Evolutionary conservation across 768 basidiomycete species (phyloP), one percentile per base, ranked within the genome.

Genomic region (Nidularia pulvinata): DNA sequence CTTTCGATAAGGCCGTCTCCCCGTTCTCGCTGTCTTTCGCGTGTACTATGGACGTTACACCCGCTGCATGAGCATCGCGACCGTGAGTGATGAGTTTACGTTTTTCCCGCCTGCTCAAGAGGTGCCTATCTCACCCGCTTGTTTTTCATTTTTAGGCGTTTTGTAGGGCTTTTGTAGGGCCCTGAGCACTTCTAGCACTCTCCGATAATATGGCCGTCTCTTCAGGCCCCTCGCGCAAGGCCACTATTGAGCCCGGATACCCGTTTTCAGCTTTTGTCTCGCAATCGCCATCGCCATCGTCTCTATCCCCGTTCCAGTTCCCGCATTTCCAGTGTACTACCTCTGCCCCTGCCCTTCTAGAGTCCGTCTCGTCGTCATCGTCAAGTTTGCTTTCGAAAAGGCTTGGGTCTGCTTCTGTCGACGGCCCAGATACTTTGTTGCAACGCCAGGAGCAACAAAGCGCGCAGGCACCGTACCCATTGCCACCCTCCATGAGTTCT

Each of bases 11-110:
- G 33, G 46, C 48, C 44, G 7, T 47, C 30, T 46, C 34, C 48
- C 49, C 16, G 22, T 43, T 43, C 32, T 25, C 30, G 19, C 33
- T 48, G 35, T 43, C 42, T 7, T 46, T 22, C 30, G 10, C 36
- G 46, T 50, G 49, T 46, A 53, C 51, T 47, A 59, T 59, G 58
- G 25, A 14, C 34, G 32, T 49, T 55, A 49, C 39, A 25, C 39
- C 51, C 19, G 47, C 56, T 51, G 51, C 22, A 57, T 61, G 49
- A 65, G 58, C 45, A 54, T 47, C 39, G 43, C 58, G n/a, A n/a
- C n/a, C 54, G 61, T 63, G 44, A 45, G 59, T 61, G 14, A 9
- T 7, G 14, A 37, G 2, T 16, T 46, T 19, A 16, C 43, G 22
- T 13, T 48, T 58, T 57, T 30, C 48, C 58, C 42, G 36, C 33